Conservation (phyloP, 73 alveolate species). For the Paramecium biaurelia region DNA sequence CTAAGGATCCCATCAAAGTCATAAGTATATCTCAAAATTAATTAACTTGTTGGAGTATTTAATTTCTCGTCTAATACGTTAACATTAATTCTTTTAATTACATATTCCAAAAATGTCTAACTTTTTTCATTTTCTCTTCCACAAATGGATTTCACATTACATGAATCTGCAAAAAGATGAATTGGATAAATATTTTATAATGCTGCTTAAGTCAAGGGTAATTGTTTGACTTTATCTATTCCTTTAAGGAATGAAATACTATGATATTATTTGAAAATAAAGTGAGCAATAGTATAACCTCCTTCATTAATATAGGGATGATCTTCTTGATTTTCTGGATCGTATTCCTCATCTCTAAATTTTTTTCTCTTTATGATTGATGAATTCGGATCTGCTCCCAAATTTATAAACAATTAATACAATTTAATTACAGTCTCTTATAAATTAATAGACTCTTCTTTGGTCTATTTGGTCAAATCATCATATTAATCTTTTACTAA, state of each 20-base stretch:
- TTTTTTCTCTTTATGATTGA: conserved; percentile 63
- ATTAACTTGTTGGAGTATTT: background rate
- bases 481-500: conserved; percentile 20
- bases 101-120: background rate
- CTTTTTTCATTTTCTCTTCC: background rate
- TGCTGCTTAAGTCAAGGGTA: background rate
- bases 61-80: background rate
- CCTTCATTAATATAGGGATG: conserved; percentile 1
- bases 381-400: conserved; percentile 74
- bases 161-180: background rate
- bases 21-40: background rate
- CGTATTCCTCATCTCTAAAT: conserved; percentile 54
- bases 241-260: background rate
- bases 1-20: background rate
- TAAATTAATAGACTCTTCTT: conserved; percentile 16
- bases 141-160: background rate
- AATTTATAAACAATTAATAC: conserved; percentile 49
- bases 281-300: conserved; percentile 17
- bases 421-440: conserved; percentile 63
- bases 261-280: background rate
- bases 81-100: background rate
- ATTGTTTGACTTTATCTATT: background rate
- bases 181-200: background rate
- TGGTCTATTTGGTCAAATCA: conserved; percentile 37
- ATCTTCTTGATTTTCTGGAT: background rate